A percentile compares a stretch with the other conserved stretches of the same genome.
Conservation (phyloP, 371 early-diverging fungal genomes). For the Mortierella sp. region DNA sequence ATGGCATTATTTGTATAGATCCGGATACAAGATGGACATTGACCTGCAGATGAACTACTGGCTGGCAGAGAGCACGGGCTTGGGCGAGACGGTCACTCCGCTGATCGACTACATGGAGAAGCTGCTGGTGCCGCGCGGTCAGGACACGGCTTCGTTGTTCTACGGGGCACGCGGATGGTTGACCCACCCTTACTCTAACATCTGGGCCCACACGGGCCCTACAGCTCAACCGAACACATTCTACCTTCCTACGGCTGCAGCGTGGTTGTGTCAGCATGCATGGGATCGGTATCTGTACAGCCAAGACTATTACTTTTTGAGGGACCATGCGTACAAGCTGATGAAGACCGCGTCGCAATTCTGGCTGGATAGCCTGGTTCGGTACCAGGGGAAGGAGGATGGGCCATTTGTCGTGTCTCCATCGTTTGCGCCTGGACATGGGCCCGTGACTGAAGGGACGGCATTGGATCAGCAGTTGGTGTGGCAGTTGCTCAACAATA, state of each 20-base stretch:
- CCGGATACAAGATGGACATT: constrained; percentile 46
- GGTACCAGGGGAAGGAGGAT: not conserved
- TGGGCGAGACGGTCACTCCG: constrained; percentile 48
- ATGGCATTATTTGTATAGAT: constrained; percentile 3
- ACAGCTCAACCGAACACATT: constrained; percentile 26
- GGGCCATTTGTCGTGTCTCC: constrained; percentile 36
- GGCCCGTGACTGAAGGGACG: constrained; percentile 40
- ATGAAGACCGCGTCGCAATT: constrained; percentile 54
- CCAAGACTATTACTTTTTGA: constrained; percentile 41
- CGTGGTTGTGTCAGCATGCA: constrained; percentile 54
- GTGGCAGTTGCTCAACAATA: constrained; percentile 45
- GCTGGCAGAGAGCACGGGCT: constrained; percentile 45
- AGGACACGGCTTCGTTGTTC: constrained; percentile 34
- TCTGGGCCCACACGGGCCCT: constrained; percentile 57
- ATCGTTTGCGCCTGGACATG: constrained; percentile 50
- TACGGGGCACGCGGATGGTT: constrained; percentile 50
- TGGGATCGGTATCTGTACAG: constrained; percentile 54
- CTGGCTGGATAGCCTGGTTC: constrained; percentile 48
- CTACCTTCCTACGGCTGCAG: constrained; percentile 46
- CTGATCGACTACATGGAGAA: constrained; percentile 53
- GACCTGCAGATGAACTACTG: constrained; percentile 57
- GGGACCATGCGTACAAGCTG: constrained; percentile 49
- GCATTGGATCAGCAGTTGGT: constrained; percentile 51
- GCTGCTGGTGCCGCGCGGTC: constrained; percentile 39
- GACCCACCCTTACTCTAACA: constrained; percentile 39